These are phyloP conservation scores for Penicillium palitans DNA, from an alignment of 2,329 filamentous ascomycete species.

Conservation along the genomic window DNA sequence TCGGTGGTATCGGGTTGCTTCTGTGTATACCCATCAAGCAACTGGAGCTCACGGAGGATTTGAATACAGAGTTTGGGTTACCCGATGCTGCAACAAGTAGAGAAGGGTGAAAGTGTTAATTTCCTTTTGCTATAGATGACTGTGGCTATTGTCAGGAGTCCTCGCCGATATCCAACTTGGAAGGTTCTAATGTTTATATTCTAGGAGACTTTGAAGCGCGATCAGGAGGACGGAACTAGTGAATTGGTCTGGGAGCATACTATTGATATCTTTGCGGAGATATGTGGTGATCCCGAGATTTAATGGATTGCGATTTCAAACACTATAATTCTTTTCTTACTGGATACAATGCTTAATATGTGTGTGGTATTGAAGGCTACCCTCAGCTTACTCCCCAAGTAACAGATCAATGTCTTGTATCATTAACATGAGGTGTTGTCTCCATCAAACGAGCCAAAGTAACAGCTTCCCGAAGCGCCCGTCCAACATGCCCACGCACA, in stretches of 20 bases:
- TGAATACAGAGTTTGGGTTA: slow-evolving; percentile 4
- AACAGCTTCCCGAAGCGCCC: slow-evolving; percentile 61
- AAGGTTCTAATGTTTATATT: not conserved
- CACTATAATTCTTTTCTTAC: not conserved
- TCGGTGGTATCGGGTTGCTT: slow-evolving; percentile 36
- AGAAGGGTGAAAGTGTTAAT: not conserved
- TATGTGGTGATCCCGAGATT: slow-evolving; percentile 7
- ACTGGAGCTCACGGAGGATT: slow-evolving; percentile 4
- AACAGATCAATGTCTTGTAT: slow-evolving; percentile 21
- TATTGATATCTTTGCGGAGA: not conserved
- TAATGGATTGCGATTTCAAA: not conserved
- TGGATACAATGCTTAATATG: not conserved
- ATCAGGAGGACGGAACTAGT: slow-evolving; percentile 14
- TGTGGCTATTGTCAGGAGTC: not conserved
- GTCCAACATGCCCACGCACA: slow-evolving; percentile 55
- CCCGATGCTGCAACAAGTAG: slow-evolving; percentile 49
- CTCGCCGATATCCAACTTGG: too few species aligned
- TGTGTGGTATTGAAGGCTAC: not conserved
- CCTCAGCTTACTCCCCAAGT: not conserved
- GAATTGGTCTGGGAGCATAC: not conserved
- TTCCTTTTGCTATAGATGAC: not conserved
- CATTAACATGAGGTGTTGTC: slow-evolving; percentile 25
- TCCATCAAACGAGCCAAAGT: slow-evolving; percentile 58
- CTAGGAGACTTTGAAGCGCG: slow-evolving; percentile 12
- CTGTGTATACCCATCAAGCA: slow-evolving; percentile 39